These are phyloP conservation scores for Mycena leptocephala DNA, from an alignment of 768 basidiomycete species.

Conservation along the genomic window DNA sequence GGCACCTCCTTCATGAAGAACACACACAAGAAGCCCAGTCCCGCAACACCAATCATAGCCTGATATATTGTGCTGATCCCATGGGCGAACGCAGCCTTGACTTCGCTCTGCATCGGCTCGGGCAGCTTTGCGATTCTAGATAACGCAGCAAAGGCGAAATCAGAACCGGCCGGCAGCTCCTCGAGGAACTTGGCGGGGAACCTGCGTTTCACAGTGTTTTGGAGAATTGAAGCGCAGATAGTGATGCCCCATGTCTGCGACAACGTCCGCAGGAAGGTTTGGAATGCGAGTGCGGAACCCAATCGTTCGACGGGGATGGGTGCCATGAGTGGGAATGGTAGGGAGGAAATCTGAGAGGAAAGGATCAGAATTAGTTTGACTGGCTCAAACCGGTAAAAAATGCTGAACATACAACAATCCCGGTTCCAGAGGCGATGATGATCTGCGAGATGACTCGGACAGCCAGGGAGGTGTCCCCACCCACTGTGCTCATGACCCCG, in stretches of 20 bases:
- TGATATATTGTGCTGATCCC: slow-evolving; percentile 2
- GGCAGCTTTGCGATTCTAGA: not conserved
- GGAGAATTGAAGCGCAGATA: slow-evolving; percentile 9
- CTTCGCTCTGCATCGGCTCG: slow-evolving; percentile 2
- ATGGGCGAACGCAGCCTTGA: not conserved
- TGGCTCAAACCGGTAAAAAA: too few species aligned
- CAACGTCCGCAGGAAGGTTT: not conserved
- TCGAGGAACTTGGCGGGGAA: not conserved
- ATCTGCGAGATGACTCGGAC: not conserved
- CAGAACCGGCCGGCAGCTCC: not conserved
- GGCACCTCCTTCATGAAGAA: slow-evolving; percentile 13
- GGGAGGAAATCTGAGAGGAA: not conserved
- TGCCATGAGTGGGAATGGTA: slow-evolving; percentile 5
- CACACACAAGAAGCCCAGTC: not conserved
- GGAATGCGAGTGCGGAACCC: slow-evolving; percentile 5
- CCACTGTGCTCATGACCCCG: not conserved
- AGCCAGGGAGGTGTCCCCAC: not conserved
- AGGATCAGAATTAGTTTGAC: not conserved
- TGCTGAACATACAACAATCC: not conserved
- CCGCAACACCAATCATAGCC: slow-evolving; percentile 9
- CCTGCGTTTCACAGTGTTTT: not conserved
- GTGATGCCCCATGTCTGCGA: slow-evolving; percentile 15
- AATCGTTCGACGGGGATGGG: not conserved
- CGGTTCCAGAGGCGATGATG: too few species aligned
- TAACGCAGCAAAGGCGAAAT: slow-evolving; percentile 3